Evolutionary conservation across 805 yeast species (phyloP).

Genomic region (Babjeviella inositovora): DNA sequence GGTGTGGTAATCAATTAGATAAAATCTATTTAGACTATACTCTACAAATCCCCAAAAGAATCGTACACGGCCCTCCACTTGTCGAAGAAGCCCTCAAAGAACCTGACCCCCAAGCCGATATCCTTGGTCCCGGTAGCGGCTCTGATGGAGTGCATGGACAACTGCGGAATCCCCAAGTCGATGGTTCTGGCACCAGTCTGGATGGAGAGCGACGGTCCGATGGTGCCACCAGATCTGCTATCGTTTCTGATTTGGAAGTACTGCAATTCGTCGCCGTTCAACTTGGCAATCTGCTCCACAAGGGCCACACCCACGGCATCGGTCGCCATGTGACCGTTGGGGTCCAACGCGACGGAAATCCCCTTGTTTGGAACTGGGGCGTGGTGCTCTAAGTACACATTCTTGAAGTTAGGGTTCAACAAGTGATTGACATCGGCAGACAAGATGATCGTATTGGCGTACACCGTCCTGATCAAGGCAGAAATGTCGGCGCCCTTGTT

Average conservation of each 20-base stretch:
- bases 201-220: conserved; percentile 56
- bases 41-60: conserved; percentile 30
- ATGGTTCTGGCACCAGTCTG: conserved; percentile 63
- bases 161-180: conserved; percentile 72
- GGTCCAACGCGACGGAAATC: conserved; percentile 51
- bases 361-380: conserved; percentile 73
- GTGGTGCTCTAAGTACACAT: conserved; percentile 63
- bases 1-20: too few relatives aligned
- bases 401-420: conserved; percentile 60
- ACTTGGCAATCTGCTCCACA: conserved; percentile 50
- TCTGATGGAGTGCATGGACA: conserved; percentile 77
- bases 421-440: conserved; percentile 81
- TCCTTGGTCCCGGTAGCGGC: conserved; percentile 72
- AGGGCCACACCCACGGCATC: conserved; percentile 61
- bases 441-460: conserved; percentile 63
- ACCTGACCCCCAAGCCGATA: conserved; percentile 56
- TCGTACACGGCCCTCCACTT: conserved; percentile 51
- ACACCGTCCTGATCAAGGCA: conserved; percentile 18
- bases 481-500: conserved; percentile 5
- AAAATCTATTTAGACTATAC: too few relatives aligned
- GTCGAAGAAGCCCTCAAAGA: conserved; percentile 53
- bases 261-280: conserved; percentile 52
- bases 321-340: conserved; percentile 76
- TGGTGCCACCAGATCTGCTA: conserved; percentile 77
- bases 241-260: conserved; percentile 80